Evolutionary conservation across 2,329 filamentous ascomycete genomes (phyloP).

Genomic region (Trichophyton rubrum): DNA sequence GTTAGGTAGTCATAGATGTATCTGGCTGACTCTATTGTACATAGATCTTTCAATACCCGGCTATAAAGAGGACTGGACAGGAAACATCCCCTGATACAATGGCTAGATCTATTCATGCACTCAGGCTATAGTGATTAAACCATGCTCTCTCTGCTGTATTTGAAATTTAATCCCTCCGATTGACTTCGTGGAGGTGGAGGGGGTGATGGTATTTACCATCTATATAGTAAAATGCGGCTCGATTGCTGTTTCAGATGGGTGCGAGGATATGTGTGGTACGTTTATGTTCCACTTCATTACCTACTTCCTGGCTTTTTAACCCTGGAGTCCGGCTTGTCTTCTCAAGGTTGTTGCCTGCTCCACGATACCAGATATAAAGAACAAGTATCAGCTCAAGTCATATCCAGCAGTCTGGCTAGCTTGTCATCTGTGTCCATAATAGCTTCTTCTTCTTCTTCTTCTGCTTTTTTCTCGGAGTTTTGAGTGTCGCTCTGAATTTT

Average conservation of each 20-base stretch:
- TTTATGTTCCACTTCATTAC: neutral
- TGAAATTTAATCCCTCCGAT: too few relatives aligned
- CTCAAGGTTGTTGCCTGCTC: neutral
- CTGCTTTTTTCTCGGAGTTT: neutral
- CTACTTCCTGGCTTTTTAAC: neutral
- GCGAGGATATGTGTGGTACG: neutral
- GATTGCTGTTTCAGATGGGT: neutral
- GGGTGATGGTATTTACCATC: neutral
- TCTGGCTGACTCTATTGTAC: neutral
- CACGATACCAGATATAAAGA: neutral
- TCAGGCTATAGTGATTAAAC: neutral
- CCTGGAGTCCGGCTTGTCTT: neutral
- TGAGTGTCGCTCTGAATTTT: neutral
- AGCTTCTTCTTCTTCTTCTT: neutral
- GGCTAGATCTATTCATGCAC: neutral
- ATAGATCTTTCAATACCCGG: neutral
- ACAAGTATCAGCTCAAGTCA: slow-evolving; percentile 20
- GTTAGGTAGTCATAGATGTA: neutral
- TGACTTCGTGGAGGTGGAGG: too few relatives aligned
- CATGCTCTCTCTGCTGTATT: neutral
- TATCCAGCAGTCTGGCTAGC: slow-evolving; percentile 28
- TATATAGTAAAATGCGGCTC: neutral
- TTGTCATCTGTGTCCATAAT: slow-evolving; percentile 19
- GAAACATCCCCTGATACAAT: neutral
- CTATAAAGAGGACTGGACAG: neutral